Evolutionary conservation across 2,329 filamentous ascomycete genomes (phyloP), one percentile per base, ranked within the genome.

Genomic region (Colletotrichum liaoningense): DNA sequence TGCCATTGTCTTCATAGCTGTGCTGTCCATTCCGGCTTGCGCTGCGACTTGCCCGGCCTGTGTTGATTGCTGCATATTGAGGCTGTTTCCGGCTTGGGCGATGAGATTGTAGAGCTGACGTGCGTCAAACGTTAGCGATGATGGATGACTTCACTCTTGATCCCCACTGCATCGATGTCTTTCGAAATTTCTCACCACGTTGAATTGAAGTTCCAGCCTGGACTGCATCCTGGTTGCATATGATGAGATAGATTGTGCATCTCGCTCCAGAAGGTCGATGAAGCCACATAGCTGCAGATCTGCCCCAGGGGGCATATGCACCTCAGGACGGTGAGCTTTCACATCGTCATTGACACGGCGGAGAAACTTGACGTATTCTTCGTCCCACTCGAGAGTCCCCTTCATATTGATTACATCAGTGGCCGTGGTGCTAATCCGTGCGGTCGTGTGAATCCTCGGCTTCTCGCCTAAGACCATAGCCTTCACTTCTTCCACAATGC

Each of bases 1-100:
- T n/a, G 62, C 62, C 16, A 64, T 22, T 12, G 46, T 38, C 30
- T 64, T 64, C 46, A 56, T 64, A 22, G 58, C 58, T 5, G 35
- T 62, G 58, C 58, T 62, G 38, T 62, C 58, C 4, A 62, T 24
- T 1, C 35, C 58, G 12, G 58, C 58, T 9, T 46, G 46, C 22
- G 35, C 14, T 2, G 58, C 58, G 4, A 30, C 46, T 12, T 11
- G 33, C 33, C 33, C 33, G 33, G 33, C 33, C 4, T 35, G 33
- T 35, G 33, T 35, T 12, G 33, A 35, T 35, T 35, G 33, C 33
- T 35, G 8, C 35, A 28, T 62, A 14, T 46, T 30, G 22, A 62
- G 35, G 14, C n/a, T 46, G 2, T 46, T 62, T 9, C 24, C 58
- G 2, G 35, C 58, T 22, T 46, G 35, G 14, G 58, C 58, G 35